Evolutionary conservation across 495 filamentous ascomycete species (phyloP).

Genomic region (Diplogelasinospora grovesii): DNA sequence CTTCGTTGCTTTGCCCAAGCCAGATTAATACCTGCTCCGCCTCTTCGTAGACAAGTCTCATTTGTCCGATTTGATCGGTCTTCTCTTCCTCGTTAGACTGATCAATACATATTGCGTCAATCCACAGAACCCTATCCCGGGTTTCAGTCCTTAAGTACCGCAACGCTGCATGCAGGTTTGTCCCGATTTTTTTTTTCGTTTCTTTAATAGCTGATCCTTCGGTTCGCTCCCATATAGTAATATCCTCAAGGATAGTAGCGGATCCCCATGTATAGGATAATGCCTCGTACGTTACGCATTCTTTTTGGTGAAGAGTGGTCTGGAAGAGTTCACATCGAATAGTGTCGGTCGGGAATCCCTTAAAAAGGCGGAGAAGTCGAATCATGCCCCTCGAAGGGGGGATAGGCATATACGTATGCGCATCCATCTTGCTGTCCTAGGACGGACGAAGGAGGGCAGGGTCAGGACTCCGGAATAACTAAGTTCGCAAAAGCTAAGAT

Average conservation of each 20-base stretch:
- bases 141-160: neutral
- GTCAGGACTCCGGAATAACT: too few species aligned
- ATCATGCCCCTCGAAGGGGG: too few species aligned
- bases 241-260: neutral
- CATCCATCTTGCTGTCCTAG: too few species aligned
- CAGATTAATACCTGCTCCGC: conserved; percentile 7
- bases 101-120: conserved; percentile 16
- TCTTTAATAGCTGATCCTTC: too few species aligned
- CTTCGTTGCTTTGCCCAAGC: conserved; percentile 1
- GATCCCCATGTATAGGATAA: conserved; percentile 31
- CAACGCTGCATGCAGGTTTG: conserved; percentile 6
- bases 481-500: too few species aligned
- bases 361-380: too few species aligned
- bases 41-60: conserved; percentile 6
- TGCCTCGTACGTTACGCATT: conserved; percentile 18
- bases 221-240: conserved; percentile 1
- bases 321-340: too few species aligned
- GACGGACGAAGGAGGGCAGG: too few species aligned
- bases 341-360: too few species aligned
- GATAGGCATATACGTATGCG: too few species aligned
- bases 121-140: conserved; percentile 10
- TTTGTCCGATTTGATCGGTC: conserved; percentile 8
- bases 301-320: too few species aligned
- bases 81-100: conserved; percentile 11
- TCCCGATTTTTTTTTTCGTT: too few species aligned